Base-by-base conservation (phyloP, 2,329 filamentous ascomycete species). In the Epichloe scottii region DNA sequence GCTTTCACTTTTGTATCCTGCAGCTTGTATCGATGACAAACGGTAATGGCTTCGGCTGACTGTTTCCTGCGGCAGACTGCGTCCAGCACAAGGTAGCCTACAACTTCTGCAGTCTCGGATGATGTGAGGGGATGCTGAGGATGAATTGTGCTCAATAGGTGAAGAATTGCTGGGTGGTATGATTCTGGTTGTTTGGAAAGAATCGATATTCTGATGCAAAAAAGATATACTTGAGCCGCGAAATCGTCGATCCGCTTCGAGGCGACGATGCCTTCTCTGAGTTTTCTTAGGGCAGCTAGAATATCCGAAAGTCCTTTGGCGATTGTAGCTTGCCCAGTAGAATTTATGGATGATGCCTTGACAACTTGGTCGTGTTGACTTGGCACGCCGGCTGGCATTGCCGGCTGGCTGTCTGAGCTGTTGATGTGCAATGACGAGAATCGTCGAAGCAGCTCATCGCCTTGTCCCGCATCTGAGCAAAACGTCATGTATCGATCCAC, bases 401-500 rank as follows among this genome's bases (percentile, higher is more conserved):
- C 35, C 17, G 26, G 55, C 34, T 26, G 39, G 6, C 14, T 35
- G 10, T 37, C 7, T 2, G 50, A 41, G 23, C 38, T 37, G 33
- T 37, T 53, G 8, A 59, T 54, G 46, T 63, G 61, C 19, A 93
- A 73, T 1, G 82, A 81, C 2, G 84, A 78, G 63, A 95, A 90
- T 50, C 87, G 84, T 47, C 78, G 75, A 53, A 89, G 79, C 26
- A 96, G 79, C 58, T 85, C 81, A 56, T 87, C 82, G 49, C 82
- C 76, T 61, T 85, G 79, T 51, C 82, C 79, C 15, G 82, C 81
- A 37, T 83, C 76, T 47, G 87, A 86, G 72, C 89, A 95, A 66
- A 95, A 94, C 56, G 81, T 81, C 79, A 95, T 85, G 70, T 95
- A 96, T 46, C 89, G 82, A 63, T 91, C 84, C 53, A 90, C 82